A percentile compares a stretch with the other conserved stretches of the same genome.
Evolutionary conservation across 345 rosid species (phyloP).

Genomic region (Acer campestre): DNA sequence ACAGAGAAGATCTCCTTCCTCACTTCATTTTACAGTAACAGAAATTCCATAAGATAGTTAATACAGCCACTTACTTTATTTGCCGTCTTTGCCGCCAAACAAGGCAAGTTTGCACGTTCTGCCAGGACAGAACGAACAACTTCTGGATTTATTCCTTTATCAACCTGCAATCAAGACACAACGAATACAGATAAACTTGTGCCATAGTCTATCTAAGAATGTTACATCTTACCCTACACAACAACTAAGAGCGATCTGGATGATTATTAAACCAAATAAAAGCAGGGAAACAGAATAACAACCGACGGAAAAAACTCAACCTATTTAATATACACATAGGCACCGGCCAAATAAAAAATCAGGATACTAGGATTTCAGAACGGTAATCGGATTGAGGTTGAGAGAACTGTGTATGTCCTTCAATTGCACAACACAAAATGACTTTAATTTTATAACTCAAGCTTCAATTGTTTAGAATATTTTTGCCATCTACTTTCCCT

Average conservation of each 20-base stretch:
- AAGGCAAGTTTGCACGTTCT: constrained; percentile 79
- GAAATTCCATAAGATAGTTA: neutral
- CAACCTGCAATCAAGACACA: constrained; percentile 57
- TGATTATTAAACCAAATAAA: neutral
- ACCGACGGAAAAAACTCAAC: neutral
- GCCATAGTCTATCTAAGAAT: neutral
- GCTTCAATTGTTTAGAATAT: neutral
- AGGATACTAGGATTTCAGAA: neutral
- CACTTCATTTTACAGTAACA: neutral
- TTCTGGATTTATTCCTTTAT: constrained; percentile 79
- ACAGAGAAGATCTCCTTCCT: neutral
- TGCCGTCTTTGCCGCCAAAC: constrained; percentile 85
- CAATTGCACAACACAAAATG: neutral
- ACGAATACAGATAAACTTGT: constrained; percentile 6
- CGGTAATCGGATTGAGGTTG: neutral
- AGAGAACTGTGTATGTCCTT: neutral
- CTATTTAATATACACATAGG: neutral
- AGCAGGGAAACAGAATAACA: neutral
- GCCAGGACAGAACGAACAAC: constrained; percentile 84
- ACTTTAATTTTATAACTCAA: neutral
- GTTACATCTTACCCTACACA: neutral
- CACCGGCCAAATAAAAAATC: neutral
- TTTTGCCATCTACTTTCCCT: neutral
- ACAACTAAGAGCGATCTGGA: neutral
- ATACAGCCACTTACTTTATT: constrained; percentile 50